phyloP scores from a whole-genome alignment of 2,329 filamentous ascomycete genomes.

The Gremmenia infestans region DNA sequence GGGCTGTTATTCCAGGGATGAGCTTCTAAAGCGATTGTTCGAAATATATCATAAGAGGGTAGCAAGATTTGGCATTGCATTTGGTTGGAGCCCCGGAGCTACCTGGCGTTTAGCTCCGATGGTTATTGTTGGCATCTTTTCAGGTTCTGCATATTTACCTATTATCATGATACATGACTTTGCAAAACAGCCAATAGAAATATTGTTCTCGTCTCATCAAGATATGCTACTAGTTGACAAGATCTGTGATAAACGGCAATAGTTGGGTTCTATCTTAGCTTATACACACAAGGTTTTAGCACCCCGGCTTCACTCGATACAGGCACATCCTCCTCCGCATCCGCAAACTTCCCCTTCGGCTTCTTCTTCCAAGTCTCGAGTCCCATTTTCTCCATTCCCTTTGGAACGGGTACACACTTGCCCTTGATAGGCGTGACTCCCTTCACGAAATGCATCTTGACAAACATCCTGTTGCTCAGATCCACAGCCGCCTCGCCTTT shows the following conservation, averaged over 20 bases:
- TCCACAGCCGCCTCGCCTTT: constrained; percentile 68
- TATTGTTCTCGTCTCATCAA: background rate
- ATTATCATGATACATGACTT: background rate
- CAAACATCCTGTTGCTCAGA: constrained; percentile 94
- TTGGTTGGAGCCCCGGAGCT: constrained; percentile 5
- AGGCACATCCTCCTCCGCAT: constrained; percentile 58
- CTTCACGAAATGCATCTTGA: constrained; percentile 93
- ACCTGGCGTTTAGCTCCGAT: background rate
- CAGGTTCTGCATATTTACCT: background rate
- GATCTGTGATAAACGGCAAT: background rate
- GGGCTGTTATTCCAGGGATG: constrained; percentile 63
- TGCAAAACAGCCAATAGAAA: background rate
- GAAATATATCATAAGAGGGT: constrained; percentile 10
- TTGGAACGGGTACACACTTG: constrained; percentile 55
- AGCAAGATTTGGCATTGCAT: constrained; percentile 16
- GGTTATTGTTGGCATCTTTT: background rate
- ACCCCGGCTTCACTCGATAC: constrained; percentile 60
- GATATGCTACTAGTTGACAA: too few species aligned
- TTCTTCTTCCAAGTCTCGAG: constrained; percentile 63
- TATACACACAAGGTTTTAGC: constrained; percentile 94
- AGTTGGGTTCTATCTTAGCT: constrained; percentile 52
- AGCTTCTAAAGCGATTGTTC: constrained; percentile 3
- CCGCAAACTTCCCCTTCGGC: constrained; percentile 72
- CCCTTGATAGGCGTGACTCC: constrained; percentile 68
- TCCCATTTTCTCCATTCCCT: constrained; percentile 44